Evolutionary conservation across 202 grass and related monocot species (phyloP), one percentile per base, ranked within the genome.

Genomic region (Carex sylvatica): DNA sequence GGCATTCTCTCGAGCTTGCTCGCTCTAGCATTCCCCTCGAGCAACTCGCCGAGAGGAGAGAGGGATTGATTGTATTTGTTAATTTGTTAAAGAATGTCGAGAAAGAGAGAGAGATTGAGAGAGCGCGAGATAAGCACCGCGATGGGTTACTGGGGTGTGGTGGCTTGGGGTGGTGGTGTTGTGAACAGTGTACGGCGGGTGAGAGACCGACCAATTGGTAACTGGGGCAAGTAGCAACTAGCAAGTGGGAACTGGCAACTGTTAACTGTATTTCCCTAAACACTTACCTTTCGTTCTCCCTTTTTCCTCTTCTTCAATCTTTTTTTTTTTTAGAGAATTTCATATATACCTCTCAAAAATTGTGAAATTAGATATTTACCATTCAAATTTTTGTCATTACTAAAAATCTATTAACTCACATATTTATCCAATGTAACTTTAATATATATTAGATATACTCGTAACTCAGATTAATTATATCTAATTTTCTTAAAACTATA

Each of bases 11-110:
- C 23, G 73, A 70, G 78, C 83, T 61, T 10, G 10, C 44, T 49
- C 46, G 11, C 84, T 31, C 61, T 79, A 61, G 86, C 90, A 89
- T 92, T 95, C 87, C 86, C 87, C 85, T 88, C 84, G 84, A 85
- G 84, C 6, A 51, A 28, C 47, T 79, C 84, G 12, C 58, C 40
- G n/a, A 19, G 59, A 64, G 79, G 35, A 23, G 23, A 61, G 24
- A 9, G 30, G 6, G 19, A 44, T 11, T 5, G 62, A 33, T 30
- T 65, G 2, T n/a, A 3, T 9, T 69, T 69, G 63, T 38, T 70
- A 36, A 61, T 36, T 61, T 53, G 4, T 58, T 73, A 70, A 22
- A 84, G 55, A 69, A 79, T 64, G 74, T 54, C 33, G 78, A 31
- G 11, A 62, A 11, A 67, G 35, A 40, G 10, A 16, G 19, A 12